Percentiles rank a stretch among this genome's conserved stretches.
Evolutionary conservation across 495 filamentous ascomycete genomes (phyloP).

Genomic region (Penicillium salamii): DNA sequence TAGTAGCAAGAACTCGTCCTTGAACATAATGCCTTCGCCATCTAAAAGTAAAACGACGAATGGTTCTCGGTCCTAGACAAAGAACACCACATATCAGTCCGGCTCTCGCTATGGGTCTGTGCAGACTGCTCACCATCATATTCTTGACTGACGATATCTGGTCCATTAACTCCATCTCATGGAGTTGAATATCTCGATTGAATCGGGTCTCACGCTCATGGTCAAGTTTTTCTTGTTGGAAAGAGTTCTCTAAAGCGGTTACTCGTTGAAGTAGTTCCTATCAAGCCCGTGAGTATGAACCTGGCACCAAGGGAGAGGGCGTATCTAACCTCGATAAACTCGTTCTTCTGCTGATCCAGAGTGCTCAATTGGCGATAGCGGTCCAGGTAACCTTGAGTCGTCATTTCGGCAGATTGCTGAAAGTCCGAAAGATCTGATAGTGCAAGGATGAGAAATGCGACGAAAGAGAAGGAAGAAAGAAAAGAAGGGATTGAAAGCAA

Average conservation of each 20-base stretch:
- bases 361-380: conserved; percentile 47
- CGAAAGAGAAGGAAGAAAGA: conserved; percentile 10
- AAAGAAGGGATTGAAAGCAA: conserved; percentile 8
- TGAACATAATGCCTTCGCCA: conserved; percentile 75
- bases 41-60: conserved; percentile 76
- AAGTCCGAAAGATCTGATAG: background rate
- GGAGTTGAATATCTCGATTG: conserved; percentile 52
- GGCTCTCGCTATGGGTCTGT: background rate
- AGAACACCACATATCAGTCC: conserved; percentile 23
- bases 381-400: conserved; percentile 36
- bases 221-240: conserved; percentile 48
- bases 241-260: conserved; percentile 44
- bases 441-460: conserved; percentile 10
- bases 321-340: conserved; percentile 49
- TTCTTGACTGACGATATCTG: conserved; percentile 48
- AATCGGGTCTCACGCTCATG: conserved; percentile 55
- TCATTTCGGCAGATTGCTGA: conserved; percentile 20
- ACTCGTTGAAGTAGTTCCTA: conserved; percentile 51
- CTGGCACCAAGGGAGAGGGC: conserved; percentile 4
- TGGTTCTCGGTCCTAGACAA: conserved; percentile 63
- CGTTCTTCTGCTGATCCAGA: conserved; percentile 51
- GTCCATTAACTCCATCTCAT: conserved; percentile 52
- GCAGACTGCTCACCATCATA: conserved; percentile 43
- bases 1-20: conserved; percentile 58
- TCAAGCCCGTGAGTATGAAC: conserved; percentile 15